Percentiles rank a stretch among this genome's conserved stretches.
These are phyloP conservation scores for Hypseocharis bilobata DNA, from an alignment of 441 rosid genomes.

Conservation along the genomic window DNA sequence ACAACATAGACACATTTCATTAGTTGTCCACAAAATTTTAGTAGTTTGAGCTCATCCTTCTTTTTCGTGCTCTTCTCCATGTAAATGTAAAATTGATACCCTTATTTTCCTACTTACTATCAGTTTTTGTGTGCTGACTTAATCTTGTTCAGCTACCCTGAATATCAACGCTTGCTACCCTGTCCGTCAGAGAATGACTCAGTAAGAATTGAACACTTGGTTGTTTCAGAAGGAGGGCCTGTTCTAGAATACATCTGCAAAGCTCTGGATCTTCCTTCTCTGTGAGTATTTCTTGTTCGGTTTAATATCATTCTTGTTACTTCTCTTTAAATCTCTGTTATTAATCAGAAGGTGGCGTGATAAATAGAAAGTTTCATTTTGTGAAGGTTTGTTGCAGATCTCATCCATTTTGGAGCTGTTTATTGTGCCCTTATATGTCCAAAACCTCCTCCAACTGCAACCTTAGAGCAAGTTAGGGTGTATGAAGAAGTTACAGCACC, in stretches of 20 bases:
- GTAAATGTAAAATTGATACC: not conserved
- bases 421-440: conserved; percentile 78
- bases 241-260: conserved; percentile 47
- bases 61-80: not conserved
- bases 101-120: not conserved
- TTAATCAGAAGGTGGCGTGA: conserved; percentile 21
- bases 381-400: conserved; percentile 91
- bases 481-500: conserved; percentile 57
- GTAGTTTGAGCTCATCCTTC: not conserved
- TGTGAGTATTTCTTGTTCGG: conserved; percentile 41
- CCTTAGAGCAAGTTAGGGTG: conserved; percentile 48
- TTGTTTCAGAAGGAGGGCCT: conserved; percentile 55
- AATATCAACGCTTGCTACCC: conserved; percentile 60
- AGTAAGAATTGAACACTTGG: conserved; percentile 71
- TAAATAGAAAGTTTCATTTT: conserved; percentile 37
- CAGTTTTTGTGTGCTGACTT: not conserved
- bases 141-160: conserved; percentile 37
- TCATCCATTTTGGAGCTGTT: conserved; percentile 76
- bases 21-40: not conserved
- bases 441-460: conserved; percentile 67
- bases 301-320: not conserved
- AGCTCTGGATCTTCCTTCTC: conserved; percentile 63
- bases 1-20: not conserved
- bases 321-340: not conserved
- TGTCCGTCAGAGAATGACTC: conserved; percentile 47